Conservation (phyloP, 768 basidiomycete genomes). For the Mycena chlorophos region DNA sequence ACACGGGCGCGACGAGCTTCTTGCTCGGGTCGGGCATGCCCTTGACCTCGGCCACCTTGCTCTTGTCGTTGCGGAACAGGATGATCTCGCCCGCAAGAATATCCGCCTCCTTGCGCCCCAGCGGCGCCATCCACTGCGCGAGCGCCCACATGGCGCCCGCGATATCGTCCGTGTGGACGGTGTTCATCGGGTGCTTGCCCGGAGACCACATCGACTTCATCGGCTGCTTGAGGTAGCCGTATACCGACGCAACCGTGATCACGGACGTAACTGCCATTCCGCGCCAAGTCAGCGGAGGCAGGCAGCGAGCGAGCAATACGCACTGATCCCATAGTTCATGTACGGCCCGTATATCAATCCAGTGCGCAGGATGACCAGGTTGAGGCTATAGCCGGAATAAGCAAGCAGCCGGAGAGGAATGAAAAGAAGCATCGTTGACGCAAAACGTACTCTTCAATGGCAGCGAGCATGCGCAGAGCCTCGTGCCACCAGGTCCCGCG, state of each 20-base stretch:
- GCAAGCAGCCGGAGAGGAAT: constrained; percentile 15
- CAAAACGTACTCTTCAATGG: constrained; percentile 64
- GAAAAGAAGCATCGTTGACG: constrained; percentile 5
- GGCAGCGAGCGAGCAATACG: constrained; percentile 27
- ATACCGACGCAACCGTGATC: constrained; percentile 75
- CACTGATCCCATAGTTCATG: constrained; percentile 67
- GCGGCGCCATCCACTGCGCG: constrained; percentile 69
- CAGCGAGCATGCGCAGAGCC: constrained; percentile 69
- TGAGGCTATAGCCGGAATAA: constrained; percentile 50
- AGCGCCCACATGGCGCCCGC: constrained; percentile 76
- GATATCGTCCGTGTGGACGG: constrained; percentile 77
- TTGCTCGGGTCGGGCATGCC: constrained; percentile 57
- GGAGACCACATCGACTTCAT: constrained; percentile 90
- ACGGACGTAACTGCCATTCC: constrained; percentile 64
- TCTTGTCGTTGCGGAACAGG: constrained; percentile 69
- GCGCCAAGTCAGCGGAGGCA: constrained; percentile 17
- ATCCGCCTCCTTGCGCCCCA: constrained; percentile 67
- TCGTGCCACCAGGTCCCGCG: constrained; percentile 90
- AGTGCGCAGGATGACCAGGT: constrained; percentile 74
- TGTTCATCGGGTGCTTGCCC: constrained; percentile 72
- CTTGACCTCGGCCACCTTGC: constrained; percentile 60
- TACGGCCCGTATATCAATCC: constrained; percentile 84
- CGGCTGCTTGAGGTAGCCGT: constrained; percentile 78
- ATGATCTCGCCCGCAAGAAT: constrained; percentile 66
- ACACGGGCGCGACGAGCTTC: constrained; percentile 72